Conservation (phyloP, 108 stramenopile species). For the Stephanodiscus triporus region DNA sequence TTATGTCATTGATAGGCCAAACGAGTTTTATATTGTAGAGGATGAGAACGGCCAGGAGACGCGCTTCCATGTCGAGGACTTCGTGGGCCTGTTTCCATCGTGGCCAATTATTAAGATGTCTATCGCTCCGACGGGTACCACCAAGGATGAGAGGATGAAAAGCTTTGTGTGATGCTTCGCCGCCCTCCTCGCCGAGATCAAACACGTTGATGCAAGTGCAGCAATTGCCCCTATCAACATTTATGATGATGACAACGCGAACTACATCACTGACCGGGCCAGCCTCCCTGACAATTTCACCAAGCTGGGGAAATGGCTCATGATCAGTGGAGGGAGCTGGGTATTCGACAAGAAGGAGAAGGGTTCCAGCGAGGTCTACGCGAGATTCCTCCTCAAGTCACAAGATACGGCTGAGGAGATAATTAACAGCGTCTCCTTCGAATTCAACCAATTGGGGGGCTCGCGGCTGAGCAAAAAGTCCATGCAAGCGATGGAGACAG, state of each 20-base stretch:
- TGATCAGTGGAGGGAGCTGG: too few relatives aligned
- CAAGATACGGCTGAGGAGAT: not conserved
- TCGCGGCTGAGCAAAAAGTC: too few relatives aligned
- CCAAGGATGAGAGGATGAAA: not conserved
- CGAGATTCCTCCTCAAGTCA: constrained; percentile 7
- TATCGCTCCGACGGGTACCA: too few relatives aligned
- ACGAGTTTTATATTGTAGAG: too few relatives aligned
- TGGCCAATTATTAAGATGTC: constrained; percentile 7
- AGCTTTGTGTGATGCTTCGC: not conserved
- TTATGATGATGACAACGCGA: not conserved
- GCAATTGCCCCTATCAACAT: not conserved
- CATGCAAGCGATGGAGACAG: too few relatives aligned
- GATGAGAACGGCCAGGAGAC: too few relatives aligned
- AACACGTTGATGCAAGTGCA: too few relatives aligned
- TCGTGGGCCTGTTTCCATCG: too few relatives aligned
- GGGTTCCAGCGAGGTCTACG: not conserved
- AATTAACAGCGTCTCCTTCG: too few relatives aligned
- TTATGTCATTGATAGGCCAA: too few relatives aligned
- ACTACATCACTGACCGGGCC: not conserved
- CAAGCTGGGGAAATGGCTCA: not conserved
- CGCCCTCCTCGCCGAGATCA: not conserved
- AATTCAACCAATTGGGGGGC: too few relatives aligned
- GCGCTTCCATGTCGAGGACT: too few relatives aligned
- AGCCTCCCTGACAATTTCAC: constrained; percentile 10
- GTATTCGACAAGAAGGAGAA: not conserved